Base-by-base conservation (phyloP, 768 basidiomycete genomes). In the Boletus reticuloceps region DNA sequence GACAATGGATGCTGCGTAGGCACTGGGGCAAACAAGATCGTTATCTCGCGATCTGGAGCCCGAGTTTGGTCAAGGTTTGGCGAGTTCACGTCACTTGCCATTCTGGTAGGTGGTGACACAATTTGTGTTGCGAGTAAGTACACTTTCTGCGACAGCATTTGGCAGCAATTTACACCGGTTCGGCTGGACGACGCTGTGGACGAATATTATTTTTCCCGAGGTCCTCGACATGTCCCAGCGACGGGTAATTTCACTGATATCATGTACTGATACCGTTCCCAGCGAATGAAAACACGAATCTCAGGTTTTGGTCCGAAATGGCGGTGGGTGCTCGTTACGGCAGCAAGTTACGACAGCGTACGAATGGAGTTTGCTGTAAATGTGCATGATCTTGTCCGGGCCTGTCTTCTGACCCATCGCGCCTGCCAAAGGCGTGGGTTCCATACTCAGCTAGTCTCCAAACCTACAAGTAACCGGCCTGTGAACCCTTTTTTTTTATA, bases 341-440 rank as follows among this genome's bases (percentile, higher is more conserved):
- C 64, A 62, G 43, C 8, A 1, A 4, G 42, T 67, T 67, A 68
- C 66, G 66, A 59, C 50, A 62, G 47, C 42, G 59, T 58, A 66
- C 67, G 67, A 56, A 63, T 65, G 52, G 54, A 53, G 64, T 48
- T 66, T 61, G 58, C 64, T 67, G 64, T 63, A 68, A 57, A 68
- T 38, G 67, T 62, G 59, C 59, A 53, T 53, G 31, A 64, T 63
- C 58, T 67, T 32, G 66, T 59, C 66, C 58, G 54, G 59, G 44
- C 63, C 55, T 55, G 61, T 9, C 65, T 61, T 66, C 67, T 69
- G 62, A 61, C 64, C 63, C 53, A 52, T 62, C 57, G 60, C 65
- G 56, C 67, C 67, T 66, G 65, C 49, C 65, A 64, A 44, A 67
- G 54, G 65, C 68, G 66, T 69, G 66, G 66, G 63, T 67, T 52